Conservation (phyloP, 768 basidiomycete species). For the Daedalea quercina region DNA sequence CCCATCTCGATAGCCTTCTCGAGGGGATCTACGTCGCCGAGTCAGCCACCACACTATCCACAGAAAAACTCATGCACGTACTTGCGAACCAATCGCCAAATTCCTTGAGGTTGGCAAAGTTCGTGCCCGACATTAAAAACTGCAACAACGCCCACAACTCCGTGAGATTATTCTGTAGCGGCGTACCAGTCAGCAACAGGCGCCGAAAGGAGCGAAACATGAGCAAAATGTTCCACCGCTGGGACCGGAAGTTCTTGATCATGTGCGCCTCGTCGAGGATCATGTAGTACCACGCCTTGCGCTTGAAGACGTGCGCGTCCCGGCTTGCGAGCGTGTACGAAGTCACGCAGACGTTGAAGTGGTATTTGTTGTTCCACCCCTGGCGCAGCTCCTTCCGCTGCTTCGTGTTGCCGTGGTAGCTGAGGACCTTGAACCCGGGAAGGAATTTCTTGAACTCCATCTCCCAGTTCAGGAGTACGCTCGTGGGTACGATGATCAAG, state of each 20-base stretch:
- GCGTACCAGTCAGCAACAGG: constrained; percentile 90
- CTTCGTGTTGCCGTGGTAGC: constrained; percentile 87
- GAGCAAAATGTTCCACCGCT: constrained; percentile 87
- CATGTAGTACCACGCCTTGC: constrained; percentile 95
- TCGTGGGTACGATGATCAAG: constrained; percentile 88
- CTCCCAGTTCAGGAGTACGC: constrained; percentile 92
- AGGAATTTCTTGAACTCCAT: constrained; percentile 97
- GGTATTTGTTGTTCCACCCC: constrained; percentile 85
- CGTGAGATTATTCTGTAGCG: constrained; percentile 92
- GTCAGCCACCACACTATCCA: constrained; percentile 1
- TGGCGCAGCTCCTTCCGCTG: constrained; percentile 85
- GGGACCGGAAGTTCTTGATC: constrained; percentile 95
- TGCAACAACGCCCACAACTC: constrained; percentile 95
- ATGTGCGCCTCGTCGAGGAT: constrained; percentile 95
- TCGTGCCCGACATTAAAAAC: constrained; percentile 85
- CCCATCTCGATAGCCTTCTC: constrained; percentile 92
- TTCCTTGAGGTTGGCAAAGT: constrained; percentile 88
- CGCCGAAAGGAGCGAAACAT: constrained; percentile 86
- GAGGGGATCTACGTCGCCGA: constrained; percentile 67
- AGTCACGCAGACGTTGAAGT: constrained; percentile 93
- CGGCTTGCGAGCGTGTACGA: constrained; percentile 90
- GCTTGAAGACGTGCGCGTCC: constrained; percentile 86
- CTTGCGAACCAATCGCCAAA: constrained; percentile 97
- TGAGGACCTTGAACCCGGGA: constrained; percentile 79
- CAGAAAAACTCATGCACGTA: constrained; percentile 33